Evolutionary conservation across 805 yeast species (phyloP), one percentile per base, ranked within the genome.

Genomic region (Kazachstania psychrophila): DNA sequence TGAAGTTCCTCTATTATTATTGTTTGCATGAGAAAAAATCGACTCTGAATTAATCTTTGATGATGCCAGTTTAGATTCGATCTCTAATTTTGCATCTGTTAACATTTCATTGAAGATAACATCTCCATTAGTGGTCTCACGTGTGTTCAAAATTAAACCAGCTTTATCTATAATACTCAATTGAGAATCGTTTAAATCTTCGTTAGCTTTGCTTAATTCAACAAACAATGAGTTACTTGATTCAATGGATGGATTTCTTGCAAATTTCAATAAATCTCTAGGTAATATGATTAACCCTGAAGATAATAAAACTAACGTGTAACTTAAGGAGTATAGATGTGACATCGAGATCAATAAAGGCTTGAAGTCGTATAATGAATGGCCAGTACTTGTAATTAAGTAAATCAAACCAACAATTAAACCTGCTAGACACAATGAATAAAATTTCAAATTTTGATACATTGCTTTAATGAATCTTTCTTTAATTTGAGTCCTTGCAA

Each of bases 251-350:
- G 51, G 42, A 7, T 36, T 29, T 16, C 40, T 42, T 6, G 41
- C 45, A 4, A 23, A 24, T 2, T 40, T 30, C 8, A 52, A 33
- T 16, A 56, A 31, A 29, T 47, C 51, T 36, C 40, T 50, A 15
- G 62, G 62, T 12, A 56, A 38, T 5, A 52, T 34, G 3, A 54
- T 43, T 7, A 58, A 37, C 6, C 62, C 62, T 10, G 52, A 45
- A 2, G 60, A 39, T 12, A 58, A 41, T 16, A 58, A 30, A 4
- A 54, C 38, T 14, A 58, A 40, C 0, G 59, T 53, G 34, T 52
- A 56, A 13, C 51, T 49, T 28, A 58, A 38, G 1, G 61, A 58
- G 37, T 58, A 58, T 7, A 58, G 31, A 42, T 58, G 61, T 4
- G 60, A 46, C 31, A 56, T 24, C 1, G 62, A 52, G 13, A 58